Conservation (phyloP, 2,329 filamentous ascomycete genomes). For the Fusarium sp. region DNA sequence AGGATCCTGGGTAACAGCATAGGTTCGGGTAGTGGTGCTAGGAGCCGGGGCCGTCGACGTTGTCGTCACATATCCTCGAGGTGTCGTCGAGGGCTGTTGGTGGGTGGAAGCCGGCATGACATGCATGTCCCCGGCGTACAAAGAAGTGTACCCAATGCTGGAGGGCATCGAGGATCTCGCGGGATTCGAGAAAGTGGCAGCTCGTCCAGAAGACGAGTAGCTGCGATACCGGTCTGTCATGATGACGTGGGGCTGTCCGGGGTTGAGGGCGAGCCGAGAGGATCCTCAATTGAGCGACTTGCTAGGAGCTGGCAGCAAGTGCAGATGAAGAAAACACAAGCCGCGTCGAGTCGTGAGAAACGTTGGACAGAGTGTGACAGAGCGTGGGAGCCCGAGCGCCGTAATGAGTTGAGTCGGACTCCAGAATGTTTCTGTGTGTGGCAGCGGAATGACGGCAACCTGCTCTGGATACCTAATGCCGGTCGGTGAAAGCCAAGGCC, state of each 20-base stretch:
- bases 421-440: conserved; percentile 5
- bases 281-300: conserved; percentile 20
- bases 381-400: conserved; percentile 28
- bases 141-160: conserved; percentile 61
- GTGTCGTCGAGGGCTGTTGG: conserved; percentile 47
- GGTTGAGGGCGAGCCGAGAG: conserved; percentile 2
- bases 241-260: conserved; percentile 38
- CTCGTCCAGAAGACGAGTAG: conserved; percentile 56
- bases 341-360: conserved; percentile 25
- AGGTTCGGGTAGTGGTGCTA: conserved; percentile 65
- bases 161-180: conserved; percentile 67
- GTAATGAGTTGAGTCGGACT: conserved; percentile 24
- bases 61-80: conserved; percentile 49
- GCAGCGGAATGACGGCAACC: conserved; percentile 40
- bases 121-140: conserved; percentile 67
- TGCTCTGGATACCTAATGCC: conserved; percentile 10
- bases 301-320: conserved; percentile 12
- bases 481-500: conserved; percentile 31
- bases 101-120: conserved; percentile 58
- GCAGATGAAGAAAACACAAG: conserved; percentile 9
- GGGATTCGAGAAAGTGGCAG: conserved; percentile 60
- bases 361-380: conserved; percentile 31
- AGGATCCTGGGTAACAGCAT: conserved; percentile 67
- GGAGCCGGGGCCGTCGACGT: conserved; percentile 50
- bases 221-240: conserved; percentile 63